Evolutionary conservation across 2,329 filamentous ascomycete species (phyloP).

Genomic region (Akanthomyces uredinophilus): DNA sequence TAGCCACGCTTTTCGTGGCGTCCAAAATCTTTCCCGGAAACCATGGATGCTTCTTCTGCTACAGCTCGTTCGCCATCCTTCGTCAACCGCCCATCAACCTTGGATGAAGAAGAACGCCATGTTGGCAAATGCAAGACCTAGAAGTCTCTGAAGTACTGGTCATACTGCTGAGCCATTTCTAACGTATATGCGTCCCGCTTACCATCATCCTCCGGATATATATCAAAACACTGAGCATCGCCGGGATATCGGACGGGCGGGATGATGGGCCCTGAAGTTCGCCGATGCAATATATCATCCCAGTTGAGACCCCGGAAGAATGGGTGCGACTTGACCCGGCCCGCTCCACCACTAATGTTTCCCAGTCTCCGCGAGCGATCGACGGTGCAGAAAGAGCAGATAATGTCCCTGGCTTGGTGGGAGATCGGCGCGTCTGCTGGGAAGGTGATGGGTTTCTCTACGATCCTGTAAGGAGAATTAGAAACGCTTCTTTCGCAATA

Average conservation of each 20-base stretch:
- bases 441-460: slow-evolving; percentile 71
- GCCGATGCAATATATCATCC: slow-evolving; percentile 63
- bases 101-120: background rate
- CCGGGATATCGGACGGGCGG: slow-evolving; percentile 68
- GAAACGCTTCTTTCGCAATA: background rate
- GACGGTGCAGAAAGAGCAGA: slow-evolving; percentile 70
- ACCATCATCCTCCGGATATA: slow-evolving; percentile 72
- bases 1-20: background rate
- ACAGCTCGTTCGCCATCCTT: background rate
- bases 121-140: slow-evolving; percentile 27
- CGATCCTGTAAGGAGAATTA: slow-evolving; percentile 51
- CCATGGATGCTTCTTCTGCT: background rate
- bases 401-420: slow-evolving; percentile 65
- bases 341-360: slow-evolving; percentile 70
- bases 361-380: slow-evolving; percentile 74
- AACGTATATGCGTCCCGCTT: slow-evolving; percentile 62
- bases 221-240: slow-evolving; percentile 76
- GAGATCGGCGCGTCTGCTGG: slow-evolving; percentile 63
- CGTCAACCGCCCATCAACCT: background rate
- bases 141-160: slow-evolving; percentile 67
- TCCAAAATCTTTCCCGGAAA: background rate
- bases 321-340: slow-evolving; percentile 66
- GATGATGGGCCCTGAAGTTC: slow-evolving; percentile 64
- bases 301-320: slow-evolving; percentile 72
- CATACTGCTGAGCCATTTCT: slow-evolving; percentile 64